phyloP scores from a whole-genome alignment of 805 yeast genomes.

The Zygotorulaspora florentina region DNA sequence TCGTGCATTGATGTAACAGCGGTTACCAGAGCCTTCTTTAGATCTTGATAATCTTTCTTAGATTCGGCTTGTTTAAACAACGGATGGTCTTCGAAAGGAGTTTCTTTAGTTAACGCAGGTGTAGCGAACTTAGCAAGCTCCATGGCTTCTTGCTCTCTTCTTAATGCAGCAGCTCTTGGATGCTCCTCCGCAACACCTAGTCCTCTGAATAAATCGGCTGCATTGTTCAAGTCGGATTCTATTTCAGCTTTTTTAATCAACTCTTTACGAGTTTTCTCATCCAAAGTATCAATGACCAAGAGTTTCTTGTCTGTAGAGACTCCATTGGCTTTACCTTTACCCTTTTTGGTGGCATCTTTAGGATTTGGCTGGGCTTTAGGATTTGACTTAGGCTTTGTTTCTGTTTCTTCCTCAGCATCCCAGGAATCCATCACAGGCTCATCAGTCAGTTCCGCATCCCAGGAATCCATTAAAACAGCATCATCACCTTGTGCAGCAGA shows the following conservation, averaged over 20 bases:
- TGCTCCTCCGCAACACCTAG: conserved; percentile 49
- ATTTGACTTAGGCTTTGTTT: conserved; percentile 33
- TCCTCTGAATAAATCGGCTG: conserved; percentile 87
- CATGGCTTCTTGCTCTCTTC: conserved; percentile 31
- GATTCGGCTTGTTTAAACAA: conserved; percentile 69
- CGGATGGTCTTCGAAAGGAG: conserved; percentile 73
- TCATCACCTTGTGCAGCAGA: conserved; percentile 47
- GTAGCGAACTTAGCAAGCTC: conserved; percentile 32
- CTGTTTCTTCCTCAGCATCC: conserved; percentile 75
- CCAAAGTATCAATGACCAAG: conserved; percentile 62
- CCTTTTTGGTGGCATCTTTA: conserved; percentile 28
- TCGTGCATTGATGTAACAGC: conserved; percentile 58
- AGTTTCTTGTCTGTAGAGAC: conserved; percentile 38
- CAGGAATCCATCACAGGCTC: conserved; percentile 82
- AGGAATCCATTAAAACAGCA: conserved; percentile 54
- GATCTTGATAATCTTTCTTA: conserved; percentile 72
- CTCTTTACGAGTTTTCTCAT: conserved; percentile 68
- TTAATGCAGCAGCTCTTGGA: conserved; percentile 42
- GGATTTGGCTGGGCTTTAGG: conserved; percentile 28
- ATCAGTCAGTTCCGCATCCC: conserved; percentile 72
- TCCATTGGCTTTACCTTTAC: conserved; percentile 39
- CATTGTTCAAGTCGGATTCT: conserved; percentile 83
- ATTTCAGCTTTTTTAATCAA: conserved; percentile 75
- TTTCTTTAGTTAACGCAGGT: conserved; percentile 36
- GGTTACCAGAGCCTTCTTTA: conserved; percentile 66